Percentiles rank a stretch among this genome's conserved stretches.
Evolutionary conservation across 1,284 basidiomycete genomes (phyloP).

Genomic region (Mycena citricolor): DNA sequence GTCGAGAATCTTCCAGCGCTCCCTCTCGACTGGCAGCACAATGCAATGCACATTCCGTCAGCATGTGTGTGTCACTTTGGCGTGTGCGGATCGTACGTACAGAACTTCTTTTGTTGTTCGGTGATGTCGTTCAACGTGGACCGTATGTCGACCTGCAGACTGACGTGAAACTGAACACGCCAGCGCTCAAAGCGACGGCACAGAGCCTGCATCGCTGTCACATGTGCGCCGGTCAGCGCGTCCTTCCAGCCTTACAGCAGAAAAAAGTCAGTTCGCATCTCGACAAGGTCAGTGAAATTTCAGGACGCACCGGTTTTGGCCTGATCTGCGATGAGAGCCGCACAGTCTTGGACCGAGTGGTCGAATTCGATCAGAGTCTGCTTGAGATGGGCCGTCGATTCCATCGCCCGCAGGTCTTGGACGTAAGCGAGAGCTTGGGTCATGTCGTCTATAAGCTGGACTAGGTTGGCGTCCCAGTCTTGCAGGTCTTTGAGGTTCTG

Average conservation of each 20-base stretch:
- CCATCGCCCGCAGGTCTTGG: slow-evolving; percentile 1
- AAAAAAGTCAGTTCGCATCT: not conserved
- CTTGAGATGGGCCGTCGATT: not conserved
- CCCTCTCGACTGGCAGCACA: not conserved
- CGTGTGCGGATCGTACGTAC: slow-evolving; percentile 1
- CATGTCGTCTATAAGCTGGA: slow-evolving; percentile 14
- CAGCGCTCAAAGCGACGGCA: slow-evolving; percentile 11
- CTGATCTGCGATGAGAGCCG: slow-evolving; percentile 12
- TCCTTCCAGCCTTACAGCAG: not conserved
- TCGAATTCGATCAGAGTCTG: not conserved
- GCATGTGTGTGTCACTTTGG: too few species aligned
- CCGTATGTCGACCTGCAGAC: slow-evolving; percentile 6
- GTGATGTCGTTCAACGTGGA: slow-evolving; percentile 1
- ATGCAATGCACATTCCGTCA: too few species aligned
- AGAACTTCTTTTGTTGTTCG: not conserved
- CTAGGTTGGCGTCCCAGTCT: slow-evolving; percentile 11
- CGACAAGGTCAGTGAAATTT: not conserved
- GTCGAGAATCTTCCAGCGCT: not conserved
- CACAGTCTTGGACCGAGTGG: slow-evolving; percentile 3
- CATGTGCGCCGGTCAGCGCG: slow-evolving; percentile 4
- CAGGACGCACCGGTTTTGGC: slow-evolving; percentile 3
- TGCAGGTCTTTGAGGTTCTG: slow-evolving; percentile 4
- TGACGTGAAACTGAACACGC: slow-evolving; percentile 4
- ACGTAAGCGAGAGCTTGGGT: slow-evolving; percentile 1
- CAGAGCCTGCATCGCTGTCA: slow-evolving; percentile 6